These are phyloP conservation scores for Eruca vesicaria DNA, from an alignment of 441 rosid species.

Conservation along the genomic window DNA sequence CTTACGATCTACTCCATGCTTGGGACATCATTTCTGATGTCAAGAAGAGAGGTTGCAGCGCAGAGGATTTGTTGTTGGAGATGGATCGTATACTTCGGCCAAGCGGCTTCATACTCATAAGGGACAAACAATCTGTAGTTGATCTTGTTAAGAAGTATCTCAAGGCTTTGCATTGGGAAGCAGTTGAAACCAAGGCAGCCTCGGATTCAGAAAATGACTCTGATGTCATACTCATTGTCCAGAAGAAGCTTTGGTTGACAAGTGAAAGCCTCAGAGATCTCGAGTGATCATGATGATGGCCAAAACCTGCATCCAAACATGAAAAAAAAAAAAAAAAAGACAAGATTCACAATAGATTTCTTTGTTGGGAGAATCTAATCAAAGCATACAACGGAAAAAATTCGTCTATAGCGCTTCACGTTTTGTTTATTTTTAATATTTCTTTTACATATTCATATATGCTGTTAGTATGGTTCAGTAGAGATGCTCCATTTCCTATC, in stretches of 20 bases:
- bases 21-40: slow-evolving; percentile 80
- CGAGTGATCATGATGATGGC: slow-evolving; percentile 43
- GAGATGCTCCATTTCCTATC: slow-evolving; percentile 19
- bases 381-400: slow-evolving; percentile 28
- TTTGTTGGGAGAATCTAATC: slow-evolving; percentile 11
- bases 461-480: slow-evolving; percentile 25
- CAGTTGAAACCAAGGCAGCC: slow-evolving; percentile 55
- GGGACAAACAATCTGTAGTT: slow-evolving; percentile 67
- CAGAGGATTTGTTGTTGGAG: slow-evolving; percentile 81
- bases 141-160: slow-evolving; percentile 71
- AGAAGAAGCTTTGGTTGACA: slow-evolving; percentile 91
- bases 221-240: slow-evolving; percentile 51
- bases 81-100: slow-evolving; percentile 97
- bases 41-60: slow-evolving; percentile 81
- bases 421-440: neutral
- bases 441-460: slow-evolving; percentile 21
- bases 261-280: slow-evolving; percentile 75
- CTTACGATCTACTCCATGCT: slow-evolving; percentile 94
- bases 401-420: slow-evolving; percentile 27
- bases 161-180: slow-evolving; percentile 88
- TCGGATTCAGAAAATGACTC: slow-evolving; percentile 59
- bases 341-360: neutral
- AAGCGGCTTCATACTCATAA: slow-evolving; percentile 70
- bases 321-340: neutral
- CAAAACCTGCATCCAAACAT: slow-evolving; percentile 1